Base-by-base conservation (phyloP, 139 green algal species). In the Coelastrella sp. region DNA sequence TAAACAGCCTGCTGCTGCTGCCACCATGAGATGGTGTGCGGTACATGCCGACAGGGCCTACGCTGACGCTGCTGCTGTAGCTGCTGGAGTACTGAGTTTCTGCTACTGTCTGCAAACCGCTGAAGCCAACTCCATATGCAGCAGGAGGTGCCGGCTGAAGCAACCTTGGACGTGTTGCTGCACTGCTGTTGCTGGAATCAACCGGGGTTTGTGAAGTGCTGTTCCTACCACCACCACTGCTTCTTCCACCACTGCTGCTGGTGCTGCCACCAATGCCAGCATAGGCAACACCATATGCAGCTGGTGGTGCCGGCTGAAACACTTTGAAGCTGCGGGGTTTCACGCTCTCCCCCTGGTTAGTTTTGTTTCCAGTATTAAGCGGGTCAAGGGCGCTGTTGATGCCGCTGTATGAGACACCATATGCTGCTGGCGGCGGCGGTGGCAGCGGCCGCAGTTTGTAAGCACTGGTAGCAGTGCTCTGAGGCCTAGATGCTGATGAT, bases 351-450 rank as follows among this genome's bases (percentile, higher is more conserved):
- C 41, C 37, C 3, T 71, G n/a, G 11, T 71, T 38, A 2, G 25
- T 27, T 3, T 9, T 17, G 30, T 59, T 41, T 25, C 40, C 69
- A 59, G 69, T 40, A 23, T 51, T 51, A 15, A 78, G 40, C 1
- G 69, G 69, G 40, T 78, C 60, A 25, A 59, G 59, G 30, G 59
- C 69, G 2, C 69, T 45, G 45, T 79, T 79, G 13, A 79, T 79
- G n/a, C 71, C 71, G 32, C n/a, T 50, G 30, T 64, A 79, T 17
- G 21, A 37, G 11, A 79, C 45, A 43, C 71, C 71, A 64, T 79
- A 79, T 4, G 43, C 71, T 21, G 71, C 71, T 6, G n/a, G 23
- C 0, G 71, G 71, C 5, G 71, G 43, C 8, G 71, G 71, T 13
- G n/a, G 45, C 71, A 79, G 71, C 27, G 15, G 43, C n/a, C 71